These are phyloP conservation scores for Fusarium verrucosum DNA, from an alignment of 2,329 filamentous ascomycete genomes.

Conservation along the genomic window DNA sequence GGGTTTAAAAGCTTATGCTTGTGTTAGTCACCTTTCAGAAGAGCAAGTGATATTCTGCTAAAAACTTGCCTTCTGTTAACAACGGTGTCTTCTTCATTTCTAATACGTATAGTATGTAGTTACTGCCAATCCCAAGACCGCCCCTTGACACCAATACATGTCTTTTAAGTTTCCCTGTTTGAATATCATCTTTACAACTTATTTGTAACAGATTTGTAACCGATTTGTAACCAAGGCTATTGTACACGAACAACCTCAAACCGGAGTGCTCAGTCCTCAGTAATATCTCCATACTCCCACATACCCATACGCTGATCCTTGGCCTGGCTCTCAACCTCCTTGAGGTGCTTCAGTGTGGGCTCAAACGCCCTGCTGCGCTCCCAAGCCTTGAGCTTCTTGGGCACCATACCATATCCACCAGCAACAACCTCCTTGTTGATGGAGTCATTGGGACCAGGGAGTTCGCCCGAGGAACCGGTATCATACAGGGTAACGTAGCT, in stretches of 20 bases:
- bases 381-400: conserved; percentile 90
- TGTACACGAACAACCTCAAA: conserved; percentile 7
- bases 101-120: conserved; percentile 19
- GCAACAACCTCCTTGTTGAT: conserved; percentile 88
- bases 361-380: conserved; percentile 77
- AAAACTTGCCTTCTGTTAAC: background rate
- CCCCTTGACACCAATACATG: conserved; percentile 22
- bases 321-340: conserved; percentile 77
- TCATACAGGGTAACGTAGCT: conserved; percentile 91
- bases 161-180: conserved; percentile 21
- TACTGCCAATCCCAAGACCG: background rate
- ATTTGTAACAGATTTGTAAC: conserved; percentile 23
- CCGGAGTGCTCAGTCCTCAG: conserved; percentile 74
- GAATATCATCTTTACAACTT: conserved; percentile 3
- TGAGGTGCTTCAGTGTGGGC: conserved; percentile 76
- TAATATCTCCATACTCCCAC: conserved; percentile 99
- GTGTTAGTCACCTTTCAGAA: conserved; percentile 20
- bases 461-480: conserved; percentile 66
- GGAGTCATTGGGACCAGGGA: conserved; percentile 73
- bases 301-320: conserved; percentile 85
- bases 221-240: conserved; percentile 11
- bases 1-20: background rate
- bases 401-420: conserved; percentile 89
- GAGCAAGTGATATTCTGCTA: background rate
- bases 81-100: background rate